phyloP scores from a whole-genome alignment of 2,329 filamentous ascomycete species.

The Fusarium pseudonygamai region DNA sequence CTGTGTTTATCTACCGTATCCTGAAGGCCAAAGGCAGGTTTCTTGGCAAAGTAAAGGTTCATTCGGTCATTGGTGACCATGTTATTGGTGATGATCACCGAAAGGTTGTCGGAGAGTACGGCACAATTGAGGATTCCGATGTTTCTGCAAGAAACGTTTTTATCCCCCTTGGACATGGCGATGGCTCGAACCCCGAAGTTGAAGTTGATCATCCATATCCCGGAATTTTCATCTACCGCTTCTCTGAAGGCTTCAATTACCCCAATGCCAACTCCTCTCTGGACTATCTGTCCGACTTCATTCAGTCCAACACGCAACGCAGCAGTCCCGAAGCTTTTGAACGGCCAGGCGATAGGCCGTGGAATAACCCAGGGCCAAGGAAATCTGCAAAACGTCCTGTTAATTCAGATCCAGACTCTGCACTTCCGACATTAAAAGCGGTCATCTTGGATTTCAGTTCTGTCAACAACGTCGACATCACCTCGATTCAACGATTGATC shows the following conservation, averaged over 20 bases:
- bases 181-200: conserved; percentile 89
- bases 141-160: conserved; percentile 78
- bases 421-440: conserved; percentile 80
- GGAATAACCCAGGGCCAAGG: conserved; percentile 88
- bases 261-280: conserved; percentile 91
- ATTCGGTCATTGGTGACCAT: conserved; percentile 83
- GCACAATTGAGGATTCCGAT: conserved; percentile 60
- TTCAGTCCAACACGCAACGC: conserved; percentile 77
- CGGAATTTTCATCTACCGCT: conserved; percentile 95
- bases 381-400: conserved; percentile 55
- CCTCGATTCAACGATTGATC: conserved; percentile 90
- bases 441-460: conserved; percentile 93
- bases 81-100: conserved; percentile 69
- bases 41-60: conserved; percentile 73
- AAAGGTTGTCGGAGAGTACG: conserved; percentile 62
- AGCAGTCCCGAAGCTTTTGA: conserved; percentile 75
- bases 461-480: conserved; percentile 94
- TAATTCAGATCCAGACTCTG: conserved; percentile 48
- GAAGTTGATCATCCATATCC: conserved; percentile 84
- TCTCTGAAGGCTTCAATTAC: conserved; percentile 95
- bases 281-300: conserved; percentile 76
- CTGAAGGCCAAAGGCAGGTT: conserved; percentile 85
- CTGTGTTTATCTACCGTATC: conserved; percentile 82
- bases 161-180: conserved; percentile 84
- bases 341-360: conserved; percentile 81